A percentile compares a stretch with the other conserved stretches of the same genome.
phyloP scores from a whole-genome alignment of 2,329 filamentous ascomycete species.

The Thielaviopsis ethacetica region DNA sequence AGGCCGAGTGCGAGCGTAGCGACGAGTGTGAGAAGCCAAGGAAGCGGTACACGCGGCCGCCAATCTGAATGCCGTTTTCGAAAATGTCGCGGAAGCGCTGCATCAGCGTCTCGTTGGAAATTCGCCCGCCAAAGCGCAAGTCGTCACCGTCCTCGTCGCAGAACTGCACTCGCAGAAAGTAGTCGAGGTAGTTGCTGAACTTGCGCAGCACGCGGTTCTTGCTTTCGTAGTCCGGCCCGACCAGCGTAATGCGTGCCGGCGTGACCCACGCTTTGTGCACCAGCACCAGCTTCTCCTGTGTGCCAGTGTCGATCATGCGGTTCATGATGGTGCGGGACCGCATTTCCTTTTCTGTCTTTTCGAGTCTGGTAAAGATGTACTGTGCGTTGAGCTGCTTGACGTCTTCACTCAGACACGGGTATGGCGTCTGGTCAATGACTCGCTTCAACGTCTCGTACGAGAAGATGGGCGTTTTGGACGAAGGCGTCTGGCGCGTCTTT shows the following conservation, averaged over 20 bases:
- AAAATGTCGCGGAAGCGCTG: conserved; percentile 45
- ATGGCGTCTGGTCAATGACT: conserved; percentile 35
- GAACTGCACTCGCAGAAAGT: conserved; percentile 57
- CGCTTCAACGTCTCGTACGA: conserved; percentile 37
- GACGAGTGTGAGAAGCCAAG: conserved; percentile 71
- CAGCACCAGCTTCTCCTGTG: conserved; percentile 6
- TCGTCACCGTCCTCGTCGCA: conserved; percentile 55
- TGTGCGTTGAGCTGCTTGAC: conserved; percentile 24
- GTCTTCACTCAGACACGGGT: conserved; percentile 34
- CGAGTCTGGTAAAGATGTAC: conserved; percentile 24
- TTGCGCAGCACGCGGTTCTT: conserved; percentile 57
- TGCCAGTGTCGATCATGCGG: conserved; percentile 13
- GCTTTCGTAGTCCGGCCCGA: conserved; percentile 47
- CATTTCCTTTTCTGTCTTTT: conserved; percentile 25
- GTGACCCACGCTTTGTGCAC: conserved; percentile 32
- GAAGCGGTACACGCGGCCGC: conserved; percentile 46
- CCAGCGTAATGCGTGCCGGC: conserved; percentile 38
- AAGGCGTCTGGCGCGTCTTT: conserved; percentile 16
- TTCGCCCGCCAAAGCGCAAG: conserved; percentile 29
- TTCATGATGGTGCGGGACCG: conserved; percentile 12
- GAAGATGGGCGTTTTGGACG: conserved; percentile 21
- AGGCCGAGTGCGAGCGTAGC: conserved; percentile 52
- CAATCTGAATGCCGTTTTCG: conserved; percentile 42
- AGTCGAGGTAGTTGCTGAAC: conserved; percentile 40
- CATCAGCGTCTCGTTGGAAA: conserved; percentile 33